Evolutionary conservation across 164 flowering plant genomes (phyloP), one percentile per base, ranked within the genome.

Genomic region (Paratinospora sagittata): DNA sequence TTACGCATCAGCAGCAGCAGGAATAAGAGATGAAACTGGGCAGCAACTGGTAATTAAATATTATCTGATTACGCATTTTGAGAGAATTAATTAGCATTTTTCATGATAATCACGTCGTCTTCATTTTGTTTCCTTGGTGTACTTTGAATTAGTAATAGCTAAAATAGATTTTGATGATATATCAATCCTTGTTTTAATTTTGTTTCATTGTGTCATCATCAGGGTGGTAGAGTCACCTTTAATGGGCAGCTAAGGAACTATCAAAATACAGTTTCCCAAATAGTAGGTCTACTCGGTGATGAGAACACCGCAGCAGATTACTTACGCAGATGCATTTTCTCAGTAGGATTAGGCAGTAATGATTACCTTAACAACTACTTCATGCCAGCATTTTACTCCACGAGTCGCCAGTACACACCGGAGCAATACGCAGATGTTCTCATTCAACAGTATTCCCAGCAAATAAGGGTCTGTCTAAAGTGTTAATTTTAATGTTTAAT

Each of bases 171-270:
- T n/a, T 34, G 12, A 33, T 14, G 19, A 12, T 33, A 1, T 34
- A 27, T 65, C 4, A 8, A 26, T 23, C 16, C 14, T 63, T 63
- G 2, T n/a, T 1, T 27, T 63, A 26, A 26, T 63, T 26, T 27
- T 10, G 6, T 26, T 63, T 63, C 5, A 30, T 8, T 26, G 11
- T 63, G 37, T 23, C 27, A 11, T 3, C 12, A 16, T 63, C 68
- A 92, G 97, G 97, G 97, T n/a, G 86, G 30, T 12, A 76, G 90
- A 21, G 81, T 84, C 37, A 81, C 78, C 33, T 76, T 90, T 52
- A 75, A 76, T 62, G 87, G 90, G 65, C 98, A 93, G 65, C 72
- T 93, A 49, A 69, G 64, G 26, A 69, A 69, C n/a, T 69, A 69
- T 57, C 71, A 57, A 27, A 69, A 55, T 23, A 79, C 85, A 8